Percentiles rank a stretch among this genome's conserved stretches.
phyloP scores from a whole-genome alignment of 257 asterid genomes.

The Solanum pinnatisectum region DNA sequence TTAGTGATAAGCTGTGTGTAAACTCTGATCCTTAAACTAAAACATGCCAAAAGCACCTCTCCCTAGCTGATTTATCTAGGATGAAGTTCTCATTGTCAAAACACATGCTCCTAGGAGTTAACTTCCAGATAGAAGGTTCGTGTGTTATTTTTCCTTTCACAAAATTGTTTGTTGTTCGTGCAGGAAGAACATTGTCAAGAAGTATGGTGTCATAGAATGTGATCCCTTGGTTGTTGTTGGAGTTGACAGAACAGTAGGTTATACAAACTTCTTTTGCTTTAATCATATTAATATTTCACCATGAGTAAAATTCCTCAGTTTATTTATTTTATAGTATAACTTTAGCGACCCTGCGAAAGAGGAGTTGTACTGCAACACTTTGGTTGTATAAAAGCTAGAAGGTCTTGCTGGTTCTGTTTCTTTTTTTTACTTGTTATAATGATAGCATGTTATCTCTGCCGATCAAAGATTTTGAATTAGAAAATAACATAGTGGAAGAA shows the following conservation, averaged over 20 bases:
- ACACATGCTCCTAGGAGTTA: not conserved
- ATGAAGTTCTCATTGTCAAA: not conserved
- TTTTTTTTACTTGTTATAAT: not conserved
- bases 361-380: not conserved
- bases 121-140: not conserved
- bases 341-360: not conserved
- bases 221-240: conserved; percentile 79
- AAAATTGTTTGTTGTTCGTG: conserved; percentile 5
- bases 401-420: not conserved
- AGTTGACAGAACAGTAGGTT: conserved; percentile 78
- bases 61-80: not conserved
- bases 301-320: not conserved
- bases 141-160: not conserved
- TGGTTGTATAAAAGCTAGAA: not conserved
- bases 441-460: not conserved
- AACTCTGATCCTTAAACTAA: not conserved
- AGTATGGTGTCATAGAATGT: conserved; percentile 89
- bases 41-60: not conserved
- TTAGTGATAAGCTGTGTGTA: not conserved
- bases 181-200: conserved; percentile 62
- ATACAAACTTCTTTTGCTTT: not conserved
- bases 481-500: not conserved
- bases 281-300: not conserved
- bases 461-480: not conserved
- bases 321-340: not conserved